These are phyloP conservation scores for Glycine tomentella DNA, from an alignment of 306 rosid species.

Conservation along the genomic window DNA sequence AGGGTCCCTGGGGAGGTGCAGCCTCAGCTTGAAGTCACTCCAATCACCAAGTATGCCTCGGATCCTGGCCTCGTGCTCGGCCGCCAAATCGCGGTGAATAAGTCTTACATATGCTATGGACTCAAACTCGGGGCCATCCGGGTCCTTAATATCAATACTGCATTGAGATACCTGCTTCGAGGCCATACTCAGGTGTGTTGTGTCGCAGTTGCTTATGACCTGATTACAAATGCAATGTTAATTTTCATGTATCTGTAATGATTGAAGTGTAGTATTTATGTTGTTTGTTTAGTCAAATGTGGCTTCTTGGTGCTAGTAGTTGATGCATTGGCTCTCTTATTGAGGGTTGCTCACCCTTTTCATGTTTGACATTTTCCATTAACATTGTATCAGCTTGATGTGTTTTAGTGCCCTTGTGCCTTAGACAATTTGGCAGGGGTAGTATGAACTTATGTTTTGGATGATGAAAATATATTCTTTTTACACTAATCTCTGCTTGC, in stretches of 20 bases:
- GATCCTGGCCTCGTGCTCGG: constrained; percentile 77
- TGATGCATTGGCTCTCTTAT: constrained; percentile 33
- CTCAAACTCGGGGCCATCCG: constrained; percentile 73
- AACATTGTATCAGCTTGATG: constrained; percentile 7
- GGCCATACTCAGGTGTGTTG: constrained; percentile 75
- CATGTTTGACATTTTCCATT: constrained; percentile 36
- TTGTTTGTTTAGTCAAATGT: constrained; percentile 31
- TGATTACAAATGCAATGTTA: not conserved
- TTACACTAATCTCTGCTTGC: constrained; percentile 1
- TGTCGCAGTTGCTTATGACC: constrained; percentile 40
- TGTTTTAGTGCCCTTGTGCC: constrained; percentile 4
- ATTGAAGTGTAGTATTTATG: constrained; percentile 37
- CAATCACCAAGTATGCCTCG: constrained; percentile 76
- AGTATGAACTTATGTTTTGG: constrained; percentile 33
- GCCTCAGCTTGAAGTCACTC: constrained; percentile 83
- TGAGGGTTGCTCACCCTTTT: constrained; percentile 15
- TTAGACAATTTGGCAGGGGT: constrained; percentile 6
- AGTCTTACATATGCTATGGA: constrained; percentile 79
- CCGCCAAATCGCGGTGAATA: constrained; percentile 76
- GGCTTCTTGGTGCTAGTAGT: constrained; percentile 35
- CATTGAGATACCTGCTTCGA: constrained; percentile 71
- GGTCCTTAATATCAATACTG: constrained; percentile 75
- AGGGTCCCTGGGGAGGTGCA: constrained; percentile 67
- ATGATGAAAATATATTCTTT: constrained; percentile 16
- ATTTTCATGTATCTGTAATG: constrained; percentile 14